phyloP scores from a whole-genome alignment of 805 yeast genomes.

The Debaryomyces prosopidis region DNA sequence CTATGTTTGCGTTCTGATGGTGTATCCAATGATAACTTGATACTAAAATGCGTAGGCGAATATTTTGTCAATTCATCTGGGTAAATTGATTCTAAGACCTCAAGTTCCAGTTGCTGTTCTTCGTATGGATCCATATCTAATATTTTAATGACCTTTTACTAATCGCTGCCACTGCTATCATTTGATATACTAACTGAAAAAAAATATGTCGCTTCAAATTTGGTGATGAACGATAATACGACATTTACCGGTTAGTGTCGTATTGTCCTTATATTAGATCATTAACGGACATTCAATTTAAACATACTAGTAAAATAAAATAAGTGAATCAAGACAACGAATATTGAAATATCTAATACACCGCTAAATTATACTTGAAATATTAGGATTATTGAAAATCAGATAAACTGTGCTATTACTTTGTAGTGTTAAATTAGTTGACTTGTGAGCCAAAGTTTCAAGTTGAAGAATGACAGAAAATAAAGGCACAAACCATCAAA shows the following conservation, averaged over 20 bases:
- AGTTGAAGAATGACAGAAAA: conserved; percentile 1
- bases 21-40: conserved; percentile 68
- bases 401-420: not conserved
- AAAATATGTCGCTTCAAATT: not conserved
- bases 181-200: not conserved
- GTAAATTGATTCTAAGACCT: conserved; percentile 85
- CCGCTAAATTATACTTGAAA: not conserved
- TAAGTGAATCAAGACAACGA: no score
- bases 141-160: not conserved
- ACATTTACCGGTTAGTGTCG: no score
- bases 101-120: conserved; percentile 88
- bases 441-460: not conserved
- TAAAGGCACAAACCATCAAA: not conserved
- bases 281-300: no score
- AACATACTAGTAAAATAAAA: no score
- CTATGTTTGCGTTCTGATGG: conserved; percentile 58
- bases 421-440: not conserved
- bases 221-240: no score
- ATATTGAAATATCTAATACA: no score
- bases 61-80: conserved; percentile 78
- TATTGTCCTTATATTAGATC: no score
- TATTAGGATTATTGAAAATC: not conserved
- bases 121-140: conserved; percentile 69
- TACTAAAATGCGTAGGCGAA: conserved; percentile 51
- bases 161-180: not conserved